A percentile compares a stretch with the other conserved stretches of the same genome.
Evolutionary conservation across 495 filamentous ascomycete species (phyloP).

Genomic region (Elaphomyces granulatus): DNA sequence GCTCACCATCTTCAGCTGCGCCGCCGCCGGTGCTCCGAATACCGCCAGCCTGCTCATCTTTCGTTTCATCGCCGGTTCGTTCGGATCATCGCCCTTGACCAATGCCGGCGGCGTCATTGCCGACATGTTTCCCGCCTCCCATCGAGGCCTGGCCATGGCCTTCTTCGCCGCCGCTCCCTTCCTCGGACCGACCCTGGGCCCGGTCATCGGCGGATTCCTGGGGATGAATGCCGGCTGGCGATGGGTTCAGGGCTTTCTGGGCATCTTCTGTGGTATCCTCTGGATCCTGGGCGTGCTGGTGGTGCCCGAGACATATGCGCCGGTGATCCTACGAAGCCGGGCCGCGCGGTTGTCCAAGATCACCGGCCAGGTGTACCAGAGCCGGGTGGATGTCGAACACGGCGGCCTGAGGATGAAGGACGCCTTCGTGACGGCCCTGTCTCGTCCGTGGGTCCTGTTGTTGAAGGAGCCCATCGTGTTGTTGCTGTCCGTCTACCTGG

Average conservation of each 20-base stretch:
- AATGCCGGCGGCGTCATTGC: slow-evolving; percentile 64
- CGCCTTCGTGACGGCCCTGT: slow-evolving; percentile 31
- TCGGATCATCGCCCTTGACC: slow-evolving; percentile 58
- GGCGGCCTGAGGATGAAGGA: slow-evolving; percentile 23
- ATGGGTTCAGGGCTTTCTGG: slow-evolving; percentile 50
- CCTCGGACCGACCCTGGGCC: slow-evolving; percentile 51
- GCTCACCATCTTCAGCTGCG: slow-evolving; percentile 57
- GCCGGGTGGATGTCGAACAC: slow-evolving; percentile 32
- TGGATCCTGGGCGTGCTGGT: slow-evolving; percentile 41
- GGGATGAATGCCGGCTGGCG: slow-evolving; percentile 45
- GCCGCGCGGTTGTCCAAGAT: slow-evolving; percentile 37
- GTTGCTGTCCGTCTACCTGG: slow-evolving; percentile 56
- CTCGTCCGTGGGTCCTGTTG: slow-evolving; percentile 36
- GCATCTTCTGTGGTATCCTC: slow-evolving; percentile 35
- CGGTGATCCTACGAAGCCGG: slow-evolving; percentile 40
- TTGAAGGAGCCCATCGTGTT: slow-evolving; percentile 46
- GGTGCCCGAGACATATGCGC: slow-evolving; percentile 48
- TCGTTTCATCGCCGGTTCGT: slow-evolving; percentile 67
- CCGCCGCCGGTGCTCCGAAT: slow-evolving; percentile 45
- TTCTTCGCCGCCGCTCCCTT: slow-evolving; percentile 56
- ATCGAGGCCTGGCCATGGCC: slow-evolving; percentile 49
- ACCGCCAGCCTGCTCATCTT: slow-evolving; percentile 53
- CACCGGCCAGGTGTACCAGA: slow-evolving; percentile 42
- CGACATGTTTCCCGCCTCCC: slow-evolving; percentile 51
- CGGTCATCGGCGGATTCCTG: slow-evolving; percentile 47